Base-by-base conservation (phyloP, 2,329 filamentous ascomycete genomes). In the Phaeosphaeria sp. region DNA sequence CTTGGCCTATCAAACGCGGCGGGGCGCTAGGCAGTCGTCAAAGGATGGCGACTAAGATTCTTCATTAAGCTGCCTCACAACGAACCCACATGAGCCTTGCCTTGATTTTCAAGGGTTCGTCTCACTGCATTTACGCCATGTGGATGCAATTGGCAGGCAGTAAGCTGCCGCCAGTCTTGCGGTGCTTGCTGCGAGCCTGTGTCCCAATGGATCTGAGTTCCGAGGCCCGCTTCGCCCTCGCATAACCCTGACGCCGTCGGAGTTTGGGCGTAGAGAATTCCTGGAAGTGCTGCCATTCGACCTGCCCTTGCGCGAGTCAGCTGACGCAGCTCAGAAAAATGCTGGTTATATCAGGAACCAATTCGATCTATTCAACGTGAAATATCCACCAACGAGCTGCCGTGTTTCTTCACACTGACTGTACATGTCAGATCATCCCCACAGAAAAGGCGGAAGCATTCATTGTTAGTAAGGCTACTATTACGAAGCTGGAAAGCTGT, bases 11-110 rank as follows among this genome's bases (percentile, higher is more conserved):
- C 50, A 46, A 46, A 39, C 42, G 17, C 27, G 30, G 54, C 30
- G 33, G 9, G 48, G 56, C 46, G 47, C 41, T 44, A 60, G 36
- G 36, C 36, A 39, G 36, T 15, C 15, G 15, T 39, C 36, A n/a
- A 39, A 39, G 36, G n/a, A 39, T 39, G n/a, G 36, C 36, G n/a
- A 39, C 36, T 39, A 2, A 39, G 6, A n/a, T n/a, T 17, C 36
- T 17, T 39, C 36, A 39, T 48, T 7, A 43, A 44, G 33, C 44
- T 11, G 20, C 21, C 20, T 18, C 44, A 30, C 42, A 44, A 18
- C 42, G 11, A 44, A 44, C 42, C 13, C 20, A 22, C 44, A 42
- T 36, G 21, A 52, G 23, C 11, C 50, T 25, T n/a, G 41, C 9
- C 41, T 15, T 33, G 41, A n/a, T 20, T 27, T 15, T 15, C 22